Evolutionary conservation across 441 rosid genomes (phyloP).

Genomic region (Erysimum pusillum): DNA sequence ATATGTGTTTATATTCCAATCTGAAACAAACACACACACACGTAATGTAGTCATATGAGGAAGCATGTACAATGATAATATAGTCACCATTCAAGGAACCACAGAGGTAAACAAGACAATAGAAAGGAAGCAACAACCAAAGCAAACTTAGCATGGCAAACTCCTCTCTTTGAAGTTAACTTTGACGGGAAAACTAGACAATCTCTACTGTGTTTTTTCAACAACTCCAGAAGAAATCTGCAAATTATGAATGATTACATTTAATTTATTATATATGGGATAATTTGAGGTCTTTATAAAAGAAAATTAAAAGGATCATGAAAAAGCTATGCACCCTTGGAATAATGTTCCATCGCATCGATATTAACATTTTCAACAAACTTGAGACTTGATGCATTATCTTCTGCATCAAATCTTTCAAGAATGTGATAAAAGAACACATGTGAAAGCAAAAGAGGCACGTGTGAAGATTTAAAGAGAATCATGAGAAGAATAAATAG

Average conservation of each 20-base stretch:
- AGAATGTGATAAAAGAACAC: conserved; percentile 55
- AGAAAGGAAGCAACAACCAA: conserved; percentile 22
- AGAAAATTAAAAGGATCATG: background rate
- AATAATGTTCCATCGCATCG: conserved; percentile 73
- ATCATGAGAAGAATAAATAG: too few relatives aligned
- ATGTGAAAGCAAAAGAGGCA: too few relatives aligned
- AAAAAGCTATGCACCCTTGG: conserved; percentile 67
- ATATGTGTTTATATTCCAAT: too few relatives aligned
- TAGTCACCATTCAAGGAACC: background rate
- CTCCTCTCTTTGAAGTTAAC: background rate
- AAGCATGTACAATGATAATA: background rate
- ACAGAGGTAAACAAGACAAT: background rate
- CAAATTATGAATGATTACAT: conserved; percentile 12
- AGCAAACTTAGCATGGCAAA: background rate
- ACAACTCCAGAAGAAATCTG: conserved; percentile 82
- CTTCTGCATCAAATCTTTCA: conserved; percentile 68
- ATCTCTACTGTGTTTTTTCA: conserved; percentile 74
- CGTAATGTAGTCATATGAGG: background rate
- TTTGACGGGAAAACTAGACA: background rate
- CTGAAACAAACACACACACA: too few relatives aligned
- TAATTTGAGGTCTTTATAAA: background rate
- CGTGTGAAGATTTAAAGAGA: too few relatives aligned
- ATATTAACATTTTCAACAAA: conserved; percentile 59
- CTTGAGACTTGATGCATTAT: conserved; percentile 86
- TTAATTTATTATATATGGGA: background rate